Percentiles rank a stretch among this genome's conserved stretches.
phyloP scores from a whole-genome alignment of 2,329 filamentous ascomycete species.

The Trichoderma cornu-damae region DNA sequence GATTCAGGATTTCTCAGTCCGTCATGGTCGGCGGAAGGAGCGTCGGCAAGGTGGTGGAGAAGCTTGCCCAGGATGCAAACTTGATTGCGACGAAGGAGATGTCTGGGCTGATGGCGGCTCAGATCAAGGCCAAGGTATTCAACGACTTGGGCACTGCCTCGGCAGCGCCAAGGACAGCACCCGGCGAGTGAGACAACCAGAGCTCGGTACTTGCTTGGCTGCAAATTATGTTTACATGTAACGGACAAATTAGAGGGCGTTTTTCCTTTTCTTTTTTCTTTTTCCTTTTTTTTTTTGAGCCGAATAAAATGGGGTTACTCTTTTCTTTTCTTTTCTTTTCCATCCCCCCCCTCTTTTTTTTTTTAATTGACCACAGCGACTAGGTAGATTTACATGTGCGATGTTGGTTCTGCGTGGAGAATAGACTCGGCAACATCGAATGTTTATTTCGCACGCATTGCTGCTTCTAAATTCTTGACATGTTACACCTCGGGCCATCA shows the following conservation, averaged over 20 bases:
- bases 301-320: conserved; percentile 3
- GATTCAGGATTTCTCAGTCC: conserved; percentile 27
- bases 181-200: background rate
- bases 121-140: conserved; percentile 61
- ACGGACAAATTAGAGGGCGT: conserved; percentile 1
- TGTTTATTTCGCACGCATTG: too few relatives aligned
- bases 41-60: conserved; percentile 49
- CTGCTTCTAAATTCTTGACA: too few relatives aligned
- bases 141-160: conserved; percentile 34
- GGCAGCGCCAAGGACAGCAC: conserved; percentile 19
- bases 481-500: too few relatives aligned
- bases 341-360: too few relatives aligned
- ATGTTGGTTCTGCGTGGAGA: too few relatives aligned
- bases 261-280: background rate
- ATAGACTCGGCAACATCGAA: too few relatives aligned
- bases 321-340: background rate
- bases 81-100: conserved; percentile 58
- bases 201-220: background rate
- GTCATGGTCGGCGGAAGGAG: conserved; percentile 27
- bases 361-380: too few relatives aligned
- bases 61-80: conserved; percentile 56
- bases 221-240: background rate
- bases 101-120: conserved; percentile 56
- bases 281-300: too few relatives aligned
- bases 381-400: too few relatives aligned